Base-by-base conservation (phyloP, 805 yeast species). In the Priceomyces haplophilus region DNA sequence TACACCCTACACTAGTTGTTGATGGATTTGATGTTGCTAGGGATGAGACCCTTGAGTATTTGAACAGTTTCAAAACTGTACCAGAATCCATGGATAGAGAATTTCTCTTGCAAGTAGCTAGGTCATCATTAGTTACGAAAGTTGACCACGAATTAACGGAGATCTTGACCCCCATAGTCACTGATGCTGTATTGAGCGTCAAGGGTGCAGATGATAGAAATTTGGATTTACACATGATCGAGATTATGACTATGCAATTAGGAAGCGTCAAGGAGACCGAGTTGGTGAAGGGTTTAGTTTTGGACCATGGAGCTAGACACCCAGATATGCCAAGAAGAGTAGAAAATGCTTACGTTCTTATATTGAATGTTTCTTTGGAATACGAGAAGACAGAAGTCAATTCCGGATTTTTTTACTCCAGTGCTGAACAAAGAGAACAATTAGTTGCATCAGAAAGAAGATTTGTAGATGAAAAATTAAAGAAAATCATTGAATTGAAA, bases 301-400 rank as follows among this genome's bases (percentile, higher is more conserved):
- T 93, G 51, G 99, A 93, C 64, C 99, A 93, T 63, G 99, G 99
- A 52, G 97, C 97, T 13, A 81, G 99, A 63, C 99, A 93, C 73
- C 99, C 99, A 36, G 99, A 93, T 66, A 93, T 93, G 99, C 99
- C 99, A 45, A 85, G 82, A 51, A 69, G 82, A 42, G 83, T 93
- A 15, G 78, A 79, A 50, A 88, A 93, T 62, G 97, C 97, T 1
- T 73, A 79, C 56, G 82, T 93, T 25, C 75, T 93, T 59, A 93
- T 88, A 41, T 76, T 93, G 55, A 93, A 93, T 63, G 99, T 93
- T 35, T 87, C 96, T 4, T 73, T 93, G 54, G 99, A 93, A 67
- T 93, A 93, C 65, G 99, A 93, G 62, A 93, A 93, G 73, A 88
- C 97, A 34, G 99, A 93, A 71, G 97, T 93, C 40, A 93, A 93